Evolutionary conservation across 805 yeast genomes (phyloP), one percentile per base, ranked within the genome.

Genomic region (Suhomyces canberraensis): DNA sequence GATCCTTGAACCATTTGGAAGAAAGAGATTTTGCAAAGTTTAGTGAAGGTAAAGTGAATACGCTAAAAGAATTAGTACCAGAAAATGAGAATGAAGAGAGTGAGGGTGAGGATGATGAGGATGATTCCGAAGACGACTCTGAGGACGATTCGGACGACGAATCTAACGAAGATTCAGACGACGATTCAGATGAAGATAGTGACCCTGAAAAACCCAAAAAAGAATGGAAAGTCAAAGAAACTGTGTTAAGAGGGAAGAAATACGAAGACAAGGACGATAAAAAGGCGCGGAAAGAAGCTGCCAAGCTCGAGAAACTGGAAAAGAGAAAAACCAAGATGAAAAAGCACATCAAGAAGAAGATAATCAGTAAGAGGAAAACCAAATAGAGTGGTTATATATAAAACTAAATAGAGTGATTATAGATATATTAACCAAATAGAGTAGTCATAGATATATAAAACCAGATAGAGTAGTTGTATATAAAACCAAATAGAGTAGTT

Each of bases 11-110:
- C 63, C 78, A 91, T 66, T 54, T 90, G 57, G 86, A 93, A 55
- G 98, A 93, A 53, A 73, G 96, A 42, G 98, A 93, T 57, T 87
- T 85, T 48, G 81, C 78, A 32, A 81, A 84, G 50, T 84, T 85
- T 47, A 69, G 79, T 1, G 78, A 79, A 42, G 97, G 96, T 18
- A 80, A 86, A 47, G 84, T 87, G 26, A 88, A 81, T 45, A 81
- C 91, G 2, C 67, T 93, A 44, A 81, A 76, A 39, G 81, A 80
- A 35, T 60, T 84, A 33, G 78, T 78, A 25, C 76, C 71, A 5
- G 36, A 33, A 8, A 24, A 35, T 15, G 40, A 37, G 27, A 47
- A 43, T 13, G 51, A 59, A 1, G 62, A 52, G 0, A 60, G 50
- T 0, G 68, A 56, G 1, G 50, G 42, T 16, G 40, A 32, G 7